Evolutionary conservation across 345 rosid species (phyloP).

Genomic region (Microcos paniculata): DNA sequence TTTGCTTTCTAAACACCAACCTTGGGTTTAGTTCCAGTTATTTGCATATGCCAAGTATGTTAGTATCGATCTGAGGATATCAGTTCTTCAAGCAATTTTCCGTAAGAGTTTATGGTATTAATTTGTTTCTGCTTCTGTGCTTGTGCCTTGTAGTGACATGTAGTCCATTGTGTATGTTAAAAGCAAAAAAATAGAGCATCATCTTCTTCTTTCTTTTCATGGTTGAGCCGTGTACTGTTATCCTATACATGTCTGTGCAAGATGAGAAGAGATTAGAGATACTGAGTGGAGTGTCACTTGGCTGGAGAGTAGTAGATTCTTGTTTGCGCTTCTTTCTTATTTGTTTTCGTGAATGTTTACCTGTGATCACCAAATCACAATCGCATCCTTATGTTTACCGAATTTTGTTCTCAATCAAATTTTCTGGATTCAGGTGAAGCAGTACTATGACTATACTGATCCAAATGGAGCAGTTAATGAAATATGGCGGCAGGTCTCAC

Average conservation of each 20-base stretch:
- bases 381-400: not conserved
- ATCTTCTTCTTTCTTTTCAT: not conserved
- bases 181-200: not conserved
- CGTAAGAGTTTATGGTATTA: not conserved
- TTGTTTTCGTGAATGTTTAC: not conserved
- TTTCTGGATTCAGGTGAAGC: slow-evolving; percentile 54
- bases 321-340: too few species aligned
- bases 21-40: not conserved
- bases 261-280: not conserved
- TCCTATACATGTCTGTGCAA: not conserved
- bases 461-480: slow-evolving; percentile 83
- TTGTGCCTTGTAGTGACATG: not conserved
- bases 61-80: not conserved
- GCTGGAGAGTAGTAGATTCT: not conserved
- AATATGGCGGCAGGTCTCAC: slow-evolving; percentile 84
- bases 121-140: not conserved
- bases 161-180: not conserved
- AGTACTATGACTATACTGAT: slow-evolving; percentile 53
- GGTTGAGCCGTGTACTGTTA: not conserved
- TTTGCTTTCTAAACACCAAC: not conserved
- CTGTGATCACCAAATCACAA: not conserved
- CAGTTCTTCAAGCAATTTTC: not conserved
- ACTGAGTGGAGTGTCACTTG: not conserved
- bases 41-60: not conserved
- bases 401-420: not conserved